These are phyloP conservation scores for Lepidopterella palustris DNA, from an alignment of 495 filamentous ascomycete species.

Conservation along the genomic window DNA sequence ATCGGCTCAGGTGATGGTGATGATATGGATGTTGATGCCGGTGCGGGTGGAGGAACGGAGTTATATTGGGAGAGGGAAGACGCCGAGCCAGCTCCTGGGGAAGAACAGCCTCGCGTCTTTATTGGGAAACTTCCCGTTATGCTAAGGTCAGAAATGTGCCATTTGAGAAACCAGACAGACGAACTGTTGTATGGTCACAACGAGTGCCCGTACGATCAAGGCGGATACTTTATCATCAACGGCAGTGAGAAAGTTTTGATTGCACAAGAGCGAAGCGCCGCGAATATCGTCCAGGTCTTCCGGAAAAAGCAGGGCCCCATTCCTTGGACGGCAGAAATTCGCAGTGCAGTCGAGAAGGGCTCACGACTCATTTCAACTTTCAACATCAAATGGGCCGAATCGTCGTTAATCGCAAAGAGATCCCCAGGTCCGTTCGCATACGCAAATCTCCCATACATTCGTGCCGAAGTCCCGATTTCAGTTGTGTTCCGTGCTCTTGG, in stretches of 20 bases:
- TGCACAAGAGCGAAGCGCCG: constrained; percentile 92
- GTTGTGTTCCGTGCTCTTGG: constrained; percentile 94
- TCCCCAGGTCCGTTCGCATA: constrained; percentile 81
- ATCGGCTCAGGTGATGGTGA: constrained; percentile 49
- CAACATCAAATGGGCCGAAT: constrained; percentile 78
- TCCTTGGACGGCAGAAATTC: constrained; percentile 89
- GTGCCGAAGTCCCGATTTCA: constrained; percentile 84
- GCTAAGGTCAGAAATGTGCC: constrained; percentile 92
- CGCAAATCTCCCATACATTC: constrained; percentile 86
- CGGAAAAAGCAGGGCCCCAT: constrained; percentile 89
- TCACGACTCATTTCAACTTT: constrained; percentile 87
- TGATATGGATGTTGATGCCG: constrained; percentile 45
- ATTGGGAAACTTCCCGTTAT: constrained; percentile 95
- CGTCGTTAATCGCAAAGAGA: constrained; percentile 69
- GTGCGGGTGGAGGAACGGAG: constrained; percentile 52
- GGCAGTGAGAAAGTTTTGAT: constrained; percentile 99
- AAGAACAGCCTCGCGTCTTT: constrained; percentile 54
- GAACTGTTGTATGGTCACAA: constrained; percentile 76
- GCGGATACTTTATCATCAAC: constrained; percentile 98
- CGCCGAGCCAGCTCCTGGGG: constrained; percentile 20
- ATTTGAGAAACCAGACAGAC: constrained; percentile 71
- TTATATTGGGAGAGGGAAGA: constrained; percentile 51
- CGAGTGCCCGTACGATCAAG: constrained; percentile 96
- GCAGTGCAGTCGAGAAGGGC: constrained; percentile 93
- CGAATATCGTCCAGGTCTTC: constrained; percentile 98